Conservation (phyloP, 148 eudicot genomes). For the Oxyria digyna region DNA sequence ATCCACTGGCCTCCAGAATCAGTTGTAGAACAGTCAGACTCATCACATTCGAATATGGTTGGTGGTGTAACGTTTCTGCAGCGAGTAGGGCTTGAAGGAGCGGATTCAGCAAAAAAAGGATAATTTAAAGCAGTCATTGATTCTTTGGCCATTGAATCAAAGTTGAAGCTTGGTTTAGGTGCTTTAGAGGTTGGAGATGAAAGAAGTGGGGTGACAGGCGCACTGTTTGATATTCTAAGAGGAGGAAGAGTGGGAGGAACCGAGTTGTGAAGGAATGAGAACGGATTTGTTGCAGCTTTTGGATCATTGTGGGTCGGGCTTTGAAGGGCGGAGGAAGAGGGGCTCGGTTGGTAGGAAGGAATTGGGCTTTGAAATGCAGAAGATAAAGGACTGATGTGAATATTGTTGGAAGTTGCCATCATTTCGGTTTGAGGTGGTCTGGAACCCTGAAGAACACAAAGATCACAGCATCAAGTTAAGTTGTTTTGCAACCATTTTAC, state of each 20-base stretch:
- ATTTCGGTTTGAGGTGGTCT: constrained; percentile 50
- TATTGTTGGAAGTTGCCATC: constrained; percentile 31
- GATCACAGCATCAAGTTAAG: background rate
- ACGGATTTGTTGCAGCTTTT: constrained; percentile 28
- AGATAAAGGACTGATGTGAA: constrained; percentile 43
- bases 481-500: background rate
- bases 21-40: constrained; percentile 70
- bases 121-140: constrained; percentile 44
- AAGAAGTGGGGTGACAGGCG: constrained; percentile 85
- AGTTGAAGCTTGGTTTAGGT: constrained; percentile 38
- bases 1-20: constrained; percentile 80
- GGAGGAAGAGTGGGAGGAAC: constrained; percentile 73
- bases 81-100: constrained; percentile 86
- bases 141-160: constrained; percentile 56
- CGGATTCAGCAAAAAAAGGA: constrained; percentile 73
- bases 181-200: constrained; percentile 62
- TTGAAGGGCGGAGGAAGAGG: constrained; percentile 77
- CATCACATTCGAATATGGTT: constrained; percentile 88
- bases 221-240: constrained; percentile 90
- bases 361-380: constrained; percentile 79
- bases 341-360: constrained; percentile 86
- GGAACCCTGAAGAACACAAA: constrained; percentile 45
- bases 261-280: constrained; percentile 54
- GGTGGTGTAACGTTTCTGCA: constrained; percentile 46
- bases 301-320: constrained; percentile 59